A percentile compares a stretch with the other conserved stretches of the same genome.
Conservation (phyloP, 345 rosid genomes). For the Lumnitzera littorea region DNA sequence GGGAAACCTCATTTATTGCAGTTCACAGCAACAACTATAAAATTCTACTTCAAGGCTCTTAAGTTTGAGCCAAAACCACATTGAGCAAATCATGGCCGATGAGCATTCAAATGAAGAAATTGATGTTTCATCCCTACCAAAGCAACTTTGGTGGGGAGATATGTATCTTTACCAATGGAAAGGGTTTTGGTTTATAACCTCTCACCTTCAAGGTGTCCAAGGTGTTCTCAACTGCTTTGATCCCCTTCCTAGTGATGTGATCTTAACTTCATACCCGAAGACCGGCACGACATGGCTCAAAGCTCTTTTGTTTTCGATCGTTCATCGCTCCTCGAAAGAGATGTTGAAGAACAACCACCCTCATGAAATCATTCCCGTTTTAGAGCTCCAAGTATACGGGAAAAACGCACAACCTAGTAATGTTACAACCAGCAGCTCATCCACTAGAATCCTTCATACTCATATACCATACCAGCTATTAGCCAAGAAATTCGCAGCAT, state of each 20-base stretch:
- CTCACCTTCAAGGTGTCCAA: neutral
- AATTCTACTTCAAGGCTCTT: too few species aligned
- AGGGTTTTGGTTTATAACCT: constrained; percentile 8
- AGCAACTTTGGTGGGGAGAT: neutral
- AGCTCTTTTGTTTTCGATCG: constrained; percentile 7
- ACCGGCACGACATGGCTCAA: constrained; percentile 14
- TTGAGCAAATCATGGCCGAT: too few species aligned
- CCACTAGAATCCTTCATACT: neutral
- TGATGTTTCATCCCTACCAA: neutral
- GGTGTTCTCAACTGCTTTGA: neutral
- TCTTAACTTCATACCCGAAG: constrained; percentile 6
- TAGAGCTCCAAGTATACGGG: constrained; percentile 1
- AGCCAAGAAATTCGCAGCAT: neutral
- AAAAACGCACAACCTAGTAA: neutral
- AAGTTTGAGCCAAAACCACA: too few species aligned
- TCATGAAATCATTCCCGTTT: constrained; percentile 5
- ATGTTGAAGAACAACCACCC: neutral
- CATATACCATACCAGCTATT: neutral
- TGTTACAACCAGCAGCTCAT: neutral
- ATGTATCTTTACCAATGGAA: neutral
- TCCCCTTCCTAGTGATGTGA: constrained; percentile 1
- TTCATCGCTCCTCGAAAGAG: neutral
- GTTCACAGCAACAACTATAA: too few species aligned
- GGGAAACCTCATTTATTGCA: too few species aligned
- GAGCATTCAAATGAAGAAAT: too few species aligned